Evolutionary conservation across 176 grass and related monocot species (phyloP).

Genomic region (Lolium perenne): DNA sequence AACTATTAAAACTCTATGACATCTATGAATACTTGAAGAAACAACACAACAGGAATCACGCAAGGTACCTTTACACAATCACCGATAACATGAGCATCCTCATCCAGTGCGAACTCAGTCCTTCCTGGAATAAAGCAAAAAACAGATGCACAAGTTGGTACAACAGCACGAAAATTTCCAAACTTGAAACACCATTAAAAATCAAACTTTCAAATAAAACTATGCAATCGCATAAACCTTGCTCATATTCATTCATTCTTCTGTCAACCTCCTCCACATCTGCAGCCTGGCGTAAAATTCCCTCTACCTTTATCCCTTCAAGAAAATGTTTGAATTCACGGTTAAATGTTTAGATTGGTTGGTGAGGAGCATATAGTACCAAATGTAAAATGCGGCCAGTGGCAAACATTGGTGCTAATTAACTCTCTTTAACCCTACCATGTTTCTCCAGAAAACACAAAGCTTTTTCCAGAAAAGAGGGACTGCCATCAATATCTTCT

Average conservation of each 20-base stretch:
- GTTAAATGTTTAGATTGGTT: constrained; percentile 40
- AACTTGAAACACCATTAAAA: constrained; percentile 35
- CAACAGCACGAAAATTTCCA: constrained; percentile 32
- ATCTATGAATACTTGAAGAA: constrained; percentile 37
- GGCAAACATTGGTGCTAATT: constrained; percentile 11
- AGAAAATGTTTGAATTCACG: constrained; percentile 42
- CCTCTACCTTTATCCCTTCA: constrained; percentile 92
- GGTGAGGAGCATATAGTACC: constrained; percentile 13
- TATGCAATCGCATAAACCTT: constrained; percentile 69
- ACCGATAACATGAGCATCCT: constrained; percentile 97
- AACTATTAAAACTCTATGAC: constrained; percentile 30
- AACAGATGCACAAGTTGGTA: constrained; percentile 29
- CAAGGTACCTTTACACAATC: constrained; percentile 94
- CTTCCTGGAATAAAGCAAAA: constrained; percentile 65
- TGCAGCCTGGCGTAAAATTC: constrained; percentile 96
- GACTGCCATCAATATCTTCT: constrained; percentile 98
- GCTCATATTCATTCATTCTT: constrained; percentile 95
- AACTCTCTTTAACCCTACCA: constrained; percentile 56
- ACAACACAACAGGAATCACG: constrained; percentile 38
- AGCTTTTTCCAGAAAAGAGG: constrained; percentile 99
- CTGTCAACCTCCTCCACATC: constrained; percentile 95
- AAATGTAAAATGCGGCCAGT: constrained; percentile 17
- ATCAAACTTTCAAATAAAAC: constrained; percentile 31
- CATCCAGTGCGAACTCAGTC: constrained; percentile 80
- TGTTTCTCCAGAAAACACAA: constrained; percentile 95